Evolutionary conservation across 768 basidiomycete species (phyloP).

Genomic region (Lactifluus hygrophoroides): DNA sequence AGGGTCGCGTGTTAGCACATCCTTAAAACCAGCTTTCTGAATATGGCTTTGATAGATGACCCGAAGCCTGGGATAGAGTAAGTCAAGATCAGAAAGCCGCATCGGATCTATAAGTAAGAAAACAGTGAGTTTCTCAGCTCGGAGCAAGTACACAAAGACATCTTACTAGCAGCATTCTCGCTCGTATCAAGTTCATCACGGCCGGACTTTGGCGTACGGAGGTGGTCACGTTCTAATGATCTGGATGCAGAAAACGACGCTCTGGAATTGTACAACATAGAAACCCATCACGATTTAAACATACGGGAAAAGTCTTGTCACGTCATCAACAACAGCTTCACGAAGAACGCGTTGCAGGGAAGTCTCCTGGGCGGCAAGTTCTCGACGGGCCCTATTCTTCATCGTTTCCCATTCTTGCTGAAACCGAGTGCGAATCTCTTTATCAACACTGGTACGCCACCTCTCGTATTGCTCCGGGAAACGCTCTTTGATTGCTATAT

Average conservation of each 20-base stretch:
- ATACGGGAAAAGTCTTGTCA: slow-evolving; percentile 2
- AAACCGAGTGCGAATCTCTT: neutral
- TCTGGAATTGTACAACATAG: too few species aligned
- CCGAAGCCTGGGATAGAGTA: neutral
- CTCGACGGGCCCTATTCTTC: neutral
- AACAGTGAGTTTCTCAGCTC: too few species aligned
- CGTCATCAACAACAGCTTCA: neutral
- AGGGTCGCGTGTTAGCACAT: neutral
- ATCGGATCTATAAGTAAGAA: neutral
- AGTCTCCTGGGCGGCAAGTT: neutral
- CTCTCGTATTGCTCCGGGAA: neutral
- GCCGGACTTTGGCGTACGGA: neutral
- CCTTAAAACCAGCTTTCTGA: neutral
- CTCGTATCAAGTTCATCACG: neutral
- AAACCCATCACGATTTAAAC: neutral
- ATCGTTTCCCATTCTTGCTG: neutral
- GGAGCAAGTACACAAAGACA: too few species aligned
- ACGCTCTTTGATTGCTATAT: neutral
- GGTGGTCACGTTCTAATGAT: neutral
- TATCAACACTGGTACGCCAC: neutral
- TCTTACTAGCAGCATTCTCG: neutral
- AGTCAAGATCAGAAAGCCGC: neutral
- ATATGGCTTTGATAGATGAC: neutral
- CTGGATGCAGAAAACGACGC: neutral
- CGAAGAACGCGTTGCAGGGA: neutral